These are phyloP conservation scores for Bidens hawaiensis DNA, from an alignment of 140 eudicot genomes.

Conservation along the genomic window DNA sequence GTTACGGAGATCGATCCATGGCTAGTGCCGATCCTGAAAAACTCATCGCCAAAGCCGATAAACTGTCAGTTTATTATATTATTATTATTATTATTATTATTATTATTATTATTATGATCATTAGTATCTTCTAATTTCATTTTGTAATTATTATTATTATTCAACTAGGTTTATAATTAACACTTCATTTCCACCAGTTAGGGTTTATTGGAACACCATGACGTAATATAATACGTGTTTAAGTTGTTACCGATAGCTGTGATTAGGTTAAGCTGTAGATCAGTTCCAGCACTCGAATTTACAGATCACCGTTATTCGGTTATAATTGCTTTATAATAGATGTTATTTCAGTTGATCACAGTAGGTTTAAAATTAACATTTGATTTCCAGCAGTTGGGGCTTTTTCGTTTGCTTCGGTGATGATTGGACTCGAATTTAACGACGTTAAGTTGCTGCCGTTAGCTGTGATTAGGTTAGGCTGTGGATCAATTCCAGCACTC, in stretches of 20 bases:
- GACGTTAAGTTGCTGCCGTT: too few species aligned
- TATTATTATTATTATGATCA: not conserved
- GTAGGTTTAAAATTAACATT: constrained; percentile 5
- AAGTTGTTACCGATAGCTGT: too few species aligned
- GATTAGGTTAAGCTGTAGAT: too few species aligned
- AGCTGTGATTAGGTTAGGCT: too few species aligned
- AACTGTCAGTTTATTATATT: constrained; percentile 41
- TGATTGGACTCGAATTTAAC: constrained; percentile 2
- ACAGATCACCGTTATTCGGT: too few species aligned
- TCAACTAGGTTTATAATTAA: constrained; percentile 10
- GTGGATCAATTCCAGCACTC: too few species aligned
- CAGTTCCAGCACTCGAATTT: too few species aligned
- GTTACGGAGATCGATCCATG: constrained; percentile 38
- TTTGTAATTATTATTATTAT: too few species aligned
- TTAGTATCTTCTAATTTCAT: not conserved
- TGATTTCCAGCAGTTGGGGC: constrained; percentile 14
- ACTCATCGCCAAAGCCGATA: constrained; percentile 82
- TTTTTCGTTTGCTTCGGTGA: constrained; percentile 5
- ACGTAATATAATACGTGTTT: too few species aligned
- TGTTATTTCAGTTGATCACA: too few species aligned
- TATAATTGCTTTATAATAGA: too few species aligned
- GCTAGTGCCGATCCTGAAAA: constrained; percentile 76
- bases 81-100: not conserved
- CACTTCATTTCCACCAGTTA: constrained; percentile 7
- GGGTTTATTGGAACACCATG: constrained; percentile 22